Percentiles rank a stretch among this genome's conserved stretches.
Conservation (phyloP, 108 stramenopile genomes). For the Nitzschia sp. region DNA sequence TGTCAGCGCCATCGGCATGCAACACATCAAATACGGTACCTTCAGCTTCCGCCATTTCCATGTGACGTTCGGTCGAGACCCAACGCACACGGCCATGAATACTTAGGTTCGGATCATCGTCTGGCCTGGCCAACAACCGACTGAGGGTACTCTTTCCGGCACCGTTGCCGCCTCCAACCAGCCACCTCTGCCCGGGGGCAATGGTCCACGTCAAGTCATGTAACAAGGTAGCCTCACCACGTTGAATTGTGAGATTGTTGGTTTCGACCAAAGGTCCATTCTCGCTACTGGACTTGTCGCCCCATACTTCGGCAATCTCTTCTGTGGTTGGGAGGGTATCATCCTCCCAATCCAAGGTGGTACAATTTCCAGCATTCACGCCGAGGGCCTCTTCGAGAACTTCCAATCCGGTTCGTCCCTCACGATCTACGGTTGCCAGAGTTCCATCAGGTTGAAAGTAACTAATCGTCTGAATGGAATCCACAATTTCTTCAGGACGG, state of each 20-base stretch:
- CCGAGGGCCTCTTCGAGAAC: background rate
- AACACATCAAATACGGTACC: background rate
- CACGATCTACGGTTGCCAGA: conserved; percentile 20
- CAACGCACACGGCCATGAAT: conserved; percentile 46
- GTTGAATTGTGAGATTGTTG: conserved; percentile 18
- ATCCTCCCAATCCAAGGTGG: conserved; percentile 20
- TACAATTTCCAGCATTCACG: background rate
- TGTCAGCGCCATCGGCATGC: conserved; percentile 8
- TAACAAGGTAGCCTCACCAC: conserved; percentile 44
- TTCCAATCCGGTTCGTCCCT: conserved; percentile 9
- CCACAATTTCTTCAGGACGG: conserved; percentile 68
- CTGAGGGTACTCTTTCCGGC: conserved; percentile 68
- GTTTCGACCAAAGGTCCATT: conserved; percentile 17
- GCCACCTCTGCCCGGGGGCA: conserved; percentile 59
- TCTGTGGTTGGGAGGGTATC: conserved; percentile 3
- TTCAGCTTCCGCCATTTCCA: conserved; percentile 42
- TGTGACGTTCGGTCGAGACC: conserved; percentile 80
- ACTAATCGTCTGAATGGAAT: conserved; percentile 46
- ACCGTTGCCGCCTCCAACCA: conserved; percentile 75
- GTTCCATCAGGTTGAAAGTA: conserved; percentile 4
- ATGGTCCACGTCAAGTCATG: conserved; percentile 64
- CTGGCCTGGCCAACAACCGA: conserved; percentile 49
- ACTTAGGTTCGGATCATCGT: conserved; percentile 5
- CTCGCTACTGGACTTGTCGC: background rate
- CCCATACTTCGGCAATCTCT: conserved; percentile 8